Evolutionary conservation across 2,329 filamentous ascomycete species (phyloP), one percentile per base, ranked within the genome.

Genomic region (Cladosporium austrohemisphaericum): DNA sequence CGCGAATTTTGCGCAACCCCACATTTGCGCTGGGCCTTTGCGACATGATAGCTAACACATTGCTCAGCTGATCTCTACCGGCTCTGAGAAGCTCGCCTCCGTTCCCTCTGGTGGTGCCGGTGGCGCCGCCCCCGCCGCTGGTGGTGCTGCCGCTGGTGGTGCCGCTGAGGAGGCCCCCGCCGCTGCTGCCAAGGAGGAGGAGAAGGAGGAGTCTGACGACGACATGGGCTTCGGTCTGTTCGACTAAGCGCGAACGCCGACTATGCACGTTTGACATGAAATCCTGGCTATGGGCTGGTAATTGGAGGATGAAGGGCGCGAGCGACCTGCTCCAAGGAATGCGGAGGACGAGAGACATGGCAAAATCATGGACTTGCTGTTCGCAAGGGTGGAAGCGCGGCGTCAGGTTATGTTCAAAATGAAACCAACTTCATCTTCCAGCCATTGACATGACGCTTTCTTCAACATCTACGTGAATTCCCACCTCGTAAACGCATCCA

Each of bases 31-130:
- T 14, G 38, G 14, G 14, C 41, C 10, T 26, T 18, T 23, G 14
- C 23, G n/a, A 31, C 25, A 23, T 11, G 25, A 13, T 7, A 48
- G n/a, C 52, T 60, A 45, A 63, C 68, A 63, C 58, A 60, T 18
- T 57, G 43, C 58, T 56, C 64, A 97, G 93, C 79, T 98, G 76
- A 96, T 98, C 74, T 66, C 88, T 66, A 83, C 91, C 76, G 93
- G 93, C 71, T 83, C 87, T 61, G 69, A 78, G 75, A 98, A 98
- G 85, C 89, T 98, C 68, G 93, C 93, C 66, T 96, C 92, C 76
- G 92, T 98, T 70, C 91, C 93, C 75, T 89, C 88, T 68, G 93
- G 91, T 68, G 91, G 91, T 74, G 81, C 78, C 68, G 89, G 83
- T 71, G n/a, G n/a, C n/a, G 87, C 79, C 74, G 87, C 79, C 65